These are phyloP conservation scores for Bertia moriformis DNA, from an alignment of 2,329 filamentous ascomycete species.

Conservation along the genomic window DNA sequence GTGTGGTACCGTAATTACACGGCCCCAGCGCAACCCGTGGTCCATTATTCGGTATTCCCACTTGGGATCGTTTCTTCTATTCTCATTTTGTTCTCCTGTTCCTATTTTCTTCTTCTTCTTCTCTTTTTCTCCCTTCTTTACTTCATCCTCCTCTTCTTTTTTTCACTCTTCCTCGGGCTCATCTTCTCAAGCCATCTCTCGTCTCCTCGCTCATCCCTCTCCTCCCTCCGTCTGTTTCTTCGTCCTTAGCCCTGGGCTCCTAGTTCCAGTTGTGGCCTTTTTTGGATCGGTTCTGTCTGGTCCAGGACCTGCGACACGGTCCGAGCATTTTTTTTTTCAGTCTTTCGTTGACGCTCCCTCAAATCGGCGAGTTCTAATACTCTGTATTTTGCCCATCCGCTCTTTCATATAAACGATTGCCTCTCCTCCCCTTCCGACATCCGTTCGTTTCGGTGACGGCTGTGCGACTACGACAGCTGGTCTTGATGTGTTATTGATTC, in stretches of 20 bases:
- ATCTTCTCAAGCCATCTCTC: conserved; percentile 4
- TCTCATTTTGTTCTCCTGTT: conserved; percentile 3
- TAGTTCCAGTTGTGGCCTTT: conserved; percentile 1
- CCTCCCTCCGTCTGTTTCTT: conserved; percentile 4
- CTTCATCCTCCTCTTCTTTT: neutral
- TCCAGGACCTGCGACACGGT: conserved; percentile 5
- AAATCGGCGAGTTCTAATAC: too few species aligned
- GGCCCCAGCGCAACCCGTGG: neutral
- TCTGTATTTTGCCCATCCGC: too few species aligned
- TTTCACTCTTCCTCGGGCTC: neutral
- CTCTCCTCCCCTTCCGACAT: too few species aligned
- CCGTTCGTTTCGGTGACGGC: too few species aligned
- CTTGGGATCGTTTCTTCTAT: conserved; percentile 1
- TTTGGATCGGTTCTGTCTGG: conserved; percentile 8
- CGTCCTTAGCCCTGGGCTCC: conserved; percentile 2
- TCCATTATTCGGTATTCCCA: neutral
- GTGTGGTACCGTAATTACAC: too few species aligned
- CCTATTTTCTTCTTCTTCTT: conserved; percentile 3
- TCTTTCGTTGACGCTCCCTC: too few species aligned
- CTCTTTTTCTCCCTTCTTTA: conserved; percentile 2
- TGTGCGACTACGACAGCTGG: too few species aligned
- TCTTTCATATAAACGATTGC: too few species aligned
- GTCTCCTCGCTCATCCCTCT: conserved; percentile 1
- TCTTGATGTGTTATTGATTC: neutral
- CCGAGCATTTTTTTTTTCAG: too few species aligned